Percentiles rank a stretch among this genome's conserved stretches.
Conservation (phyloP, 495 filamentous ascomycete genomes). For the Annulohypoxylon nitens region DNA sequence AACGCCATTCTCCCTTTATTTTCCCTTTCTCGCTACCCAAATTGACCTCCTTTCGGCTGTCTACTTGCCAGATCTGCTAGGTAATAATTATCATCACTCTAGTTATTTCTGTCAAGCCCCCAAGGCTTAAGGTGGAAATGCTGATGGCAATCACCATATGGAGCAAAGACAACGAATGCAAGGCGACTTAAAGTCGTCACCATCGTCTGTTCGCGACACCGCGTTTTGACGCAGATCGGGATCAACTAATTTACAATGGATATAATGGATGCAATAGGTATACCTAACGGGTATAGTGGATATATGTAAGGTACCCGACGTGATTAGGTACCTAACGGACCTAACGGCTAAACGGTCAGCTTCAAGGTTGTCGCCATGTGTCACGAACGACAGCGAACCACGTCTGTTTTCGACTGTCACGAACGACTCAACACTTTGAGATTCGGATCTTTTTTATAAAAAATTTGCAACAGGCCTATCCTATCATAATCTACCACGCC, state of each 20-base stretch:
- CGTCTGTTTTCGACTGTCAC: slow-evolving; percentile 29
- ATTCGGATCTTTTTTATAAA: slow-evolving; percentile 5
- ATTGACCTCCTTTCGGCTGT: slow-evolving; percentile 18
- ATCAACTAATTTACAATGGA: not conserved
- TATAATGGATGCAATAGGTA: not conserved
- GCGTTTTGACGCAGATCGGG: slow-evolving; percentile 7
- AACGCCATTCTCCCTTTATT: slow-evolving; percentile 19
- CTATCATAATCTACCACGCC: slow-evolving; percentile 42
- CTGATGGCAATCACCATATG: slow-evolving; percentile 28
- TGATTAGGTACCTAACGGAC: not conserved
- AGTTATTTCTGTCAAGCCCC: slow-evolving; percentile 2
- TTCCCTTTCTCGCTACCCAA: not conserved
- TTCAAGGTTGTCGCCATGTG: slow-evolving; percentile 34
- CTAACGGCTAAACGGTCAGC: slow-evolving; percentile 17
- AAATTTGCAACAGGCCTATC: slow-evolving; percentile 10
- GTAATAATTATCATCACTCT: slow-evolving; percentile 12
- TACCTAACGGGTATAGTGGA: not conserved
- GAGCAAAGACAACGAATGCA: slow-evolving; percentile 25
- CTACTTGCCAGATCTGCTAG: slow-evolving; percentile 19
- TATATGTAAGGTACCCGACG: not conserved
- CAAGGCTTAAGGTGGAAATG: slow-evolving; percentile 27
- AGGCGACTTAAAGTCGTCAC: slow-evolving; percentile 5
- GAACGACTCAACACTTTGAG: not conserved
- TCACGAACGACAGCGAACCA: slow-evolving; percentile 41
- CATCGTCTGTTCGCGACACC: slow-evolving; percentile 16